Conservation (phyloP, 2,329 filamentous ascomycete genomes). For the Penicillium paneum region DNA sequence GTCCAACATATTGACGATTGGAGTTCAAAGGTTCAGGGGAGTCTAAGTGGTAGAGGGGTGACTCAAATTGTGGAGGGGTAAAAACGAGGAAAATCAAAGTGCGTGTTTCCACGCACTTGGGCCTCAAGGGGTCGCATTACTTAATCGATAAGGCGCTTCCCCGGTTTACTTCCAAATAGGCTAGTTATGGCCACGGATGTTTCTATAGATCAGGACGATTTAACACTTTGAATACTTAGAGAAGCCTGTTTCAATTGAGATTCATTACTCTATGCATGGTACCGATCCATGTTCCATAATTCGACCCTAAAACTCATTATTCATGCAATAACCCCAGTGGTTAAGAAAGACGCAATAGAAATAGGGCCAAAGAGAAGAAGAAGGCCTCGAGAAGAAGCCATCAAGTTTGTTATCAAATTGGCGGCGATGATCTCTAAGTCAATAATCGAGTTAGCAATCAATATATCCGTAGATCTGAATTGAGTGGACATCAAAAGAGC, state of each 20-base stretch:
- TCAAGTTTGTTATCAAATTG: not conserved
- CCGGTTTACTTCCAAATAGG: not conserved
- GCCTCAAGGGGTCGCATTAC: constrained; percentile 16
- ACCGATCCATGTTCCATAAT: constrained; percentile 16
- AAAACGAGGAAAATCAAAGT: constrained; percentile 19
- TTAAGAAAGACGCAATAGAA: constrained; percentile 9
- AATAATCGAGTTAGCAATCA: constrained; percentile 1
- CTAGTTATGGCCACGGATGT: not conserved
- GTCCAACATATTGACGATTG: constrained; percentile 61
- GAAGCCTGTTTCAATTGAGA: not conserved
- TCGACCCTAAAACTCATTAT: constrained; percentile 17
- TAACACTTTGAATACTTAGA: not conserved
- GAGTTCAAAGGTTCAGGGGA: not conserved
- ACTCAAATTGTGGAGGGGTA: constrained; percentile 28
- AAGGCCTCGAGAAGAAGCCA: constrained; percentile 1
- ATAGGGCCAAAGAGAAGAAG: constrained; percentile 3
- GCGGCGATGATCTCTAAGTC: not conserved
- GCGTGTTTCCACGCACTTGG: constrained; percentile 5
- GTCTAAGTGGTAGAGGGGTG: constrained; percentile 11
- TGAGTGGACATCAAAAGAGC: constrained; percentile 5
- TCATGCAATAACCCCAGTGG: constrained; percentile 19
- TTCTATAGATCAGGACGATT: not conserved
- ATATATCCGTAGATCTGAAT: not conserved
- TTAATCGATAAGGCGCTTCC: constrained; percentile 14
- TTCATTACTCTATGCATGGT: constrained; percentile 27